A percentile compares a stretch with the other conserved stretches of the same genome.
These are phyloP conservation scores for Venturia carpophila DNA, from an alignment of 2,329 filamentous ascomycete species.

Conservation along the genomic window DNA sequence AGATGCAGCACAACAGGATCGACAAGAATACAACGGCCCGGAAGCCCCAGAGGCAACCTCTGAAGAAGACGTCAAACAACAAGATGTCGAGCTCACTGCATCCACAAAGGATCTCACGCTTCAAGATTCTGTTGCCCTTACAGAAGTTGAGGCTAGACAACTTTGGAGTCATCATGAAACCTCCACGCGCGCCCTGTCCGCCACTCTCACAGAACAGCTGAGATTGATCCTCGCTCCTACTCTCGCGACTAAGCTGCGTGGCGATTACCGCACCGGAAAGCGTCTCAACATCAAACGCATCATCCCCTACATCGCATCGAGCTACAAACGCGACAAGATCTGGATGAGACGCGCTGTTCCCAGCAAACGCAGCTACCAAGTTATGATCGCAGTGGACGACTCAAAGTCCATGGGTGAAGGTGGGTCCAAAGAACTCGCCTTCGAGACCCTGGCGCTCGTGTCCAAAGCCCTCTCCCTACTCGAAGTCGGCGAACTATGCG, in stretches of 20 bases:
- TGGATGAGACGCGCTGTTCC: conserved; percentile 95
- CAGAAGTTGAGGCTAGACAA: conserved; percentile 52
- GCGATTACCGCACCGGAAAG: conserved; percentile 94
- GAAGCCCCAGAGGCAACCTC: conserved; percentile 11
- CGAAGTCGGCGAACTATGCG: conserved; percentile 86
- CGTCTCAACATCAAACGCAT: conserved; percentile 99
- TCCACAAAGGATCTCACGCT: conserved; percentile 37
- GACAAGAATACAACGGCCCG: conserved; percentile 25
- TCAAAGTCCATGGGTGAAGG: conserved; percentile 87
- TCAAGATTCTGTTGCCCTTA: conserved; percentile 32
- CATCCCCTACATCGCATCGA: conserved; percentile 96
- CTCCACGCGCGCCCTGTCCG: conserved; percentile 75
- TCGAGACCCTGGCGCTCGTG: conserved; percentile 90
- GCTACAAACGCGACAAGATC: conserved; percentile 99
- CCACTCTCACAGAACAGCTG: conserved; percentile 87
- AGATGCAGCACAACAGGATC: conserved; percentile 28
- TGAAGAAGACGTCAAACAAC: conserved; percentile 23
- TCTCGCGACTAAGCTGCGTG: conserved; percentile 89
- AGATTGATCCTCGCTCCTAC: conserved; percentile 92
- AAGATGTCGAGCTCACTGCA: conserved; percentile 58
- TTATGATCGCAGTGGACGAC: conserved; percentile 95
- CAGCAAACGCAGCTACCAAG: conserved; percentile 91
- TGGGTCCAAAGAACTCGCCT: conserved; percentile 68
- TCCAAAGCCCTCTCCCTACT: conserved; percentile 82
- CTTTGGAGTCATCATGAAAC: conserved; percentile 82